phyloP scores from a whole-genome alignment of 129 eudicot genomes.

The Escallonia rubra region DNA sequence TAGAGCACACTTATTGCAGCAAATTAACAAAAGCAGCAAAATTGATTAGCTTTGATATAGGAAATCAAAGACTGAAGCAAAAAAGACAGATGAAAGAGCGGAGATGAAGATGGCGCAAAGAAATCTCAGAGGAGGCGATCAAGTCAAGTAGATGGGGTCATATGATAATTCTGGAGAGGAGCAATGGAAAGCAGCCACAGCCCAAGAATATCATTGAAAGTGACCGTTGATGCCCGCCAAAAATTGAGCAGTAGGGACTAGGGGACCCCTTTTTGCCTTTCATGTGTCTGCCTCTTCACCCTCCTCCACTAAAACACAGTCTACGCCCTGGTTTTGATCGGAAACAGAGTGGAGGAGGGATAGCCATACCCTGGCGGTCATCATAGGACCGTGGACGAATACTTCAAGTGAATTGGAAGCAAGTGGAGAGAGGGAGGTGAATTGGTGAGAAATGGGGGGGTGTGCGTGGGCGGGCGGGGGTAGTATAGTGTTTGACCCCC shows the following conservation, averaged over 20 bases:
- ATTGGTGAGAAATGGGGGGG: too few species aligned
- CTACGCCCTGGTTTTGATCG: background rate
- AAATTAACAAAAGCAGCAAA: too few species aligned
- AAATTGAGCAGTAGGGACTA: constrained; percentile 5
- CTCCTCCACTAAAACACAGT: background rate
- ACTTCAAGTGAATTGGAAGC: background rate
- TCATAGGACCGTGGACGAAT: background rate
- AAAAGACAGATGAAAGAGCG: background rate
- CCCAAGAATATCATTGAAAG: constrained; percentile 1
- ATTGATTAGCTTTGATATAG: background rate
- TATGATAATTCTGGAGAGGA: background rate
- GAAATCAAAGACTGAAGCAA: background rate
- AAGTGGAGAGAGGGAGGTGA: background rate
- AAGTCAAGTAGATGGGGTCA: background rate
- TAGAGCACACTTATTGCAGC: background rate
- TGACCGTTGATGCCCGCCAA: constrained; percentile 1
- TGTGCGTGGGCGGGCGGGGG: too few species aligned
- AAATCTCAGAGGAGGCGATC: background rate
- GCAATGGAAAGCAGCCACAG: background rate
- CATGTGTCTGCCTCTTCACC: background rate
- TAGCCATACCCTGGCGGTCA: background rate
- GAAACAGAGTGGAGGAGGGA: background rate
- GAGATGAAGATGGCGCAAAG: background rate
- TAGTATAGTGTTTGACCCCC: too few species aligned
- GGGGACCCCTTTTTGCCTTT: background rate